Percentiles rank a stretch among this genome's conserved stretches.
Conservation (phyloP, 2,329 filamentous ascomycete genomes). For the Fusarium sambucinum region DNA sequence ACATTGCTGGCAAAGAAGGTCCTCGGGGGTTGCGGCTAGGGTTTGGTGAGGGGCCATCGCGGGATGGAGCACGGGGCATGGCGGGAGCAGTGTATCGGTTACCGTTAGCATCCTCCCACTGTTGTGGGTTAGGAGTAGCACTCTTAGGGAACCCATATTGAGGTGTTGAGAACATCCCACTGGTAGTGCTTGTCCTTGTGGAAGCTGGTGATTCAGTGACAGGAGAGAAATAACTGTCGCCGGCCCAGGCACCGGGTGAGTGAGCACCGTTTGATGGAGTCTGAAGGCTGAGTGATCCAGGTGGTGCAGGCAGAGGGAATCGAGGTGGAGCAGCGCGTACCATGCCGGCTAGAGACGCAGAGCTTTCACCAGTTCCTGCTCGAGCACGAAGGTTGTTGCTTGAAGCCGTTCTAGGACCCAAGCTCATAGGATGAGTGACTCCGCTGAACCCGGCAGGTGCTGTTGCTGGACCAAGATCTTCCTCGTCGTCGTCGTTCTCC, state of each 20-base stretch:
- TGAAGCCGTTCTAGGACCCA: slow-evolving; percentile 64
- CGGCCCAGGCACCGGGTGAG: slow-evolving; percentile 72
- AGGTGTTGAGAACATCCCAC: slow-evolving; percentile 73
- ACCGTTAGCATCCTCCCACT: slow-evolving; percentile 79
- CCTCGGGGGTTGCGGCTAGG: slow-evolving; percentile 76
- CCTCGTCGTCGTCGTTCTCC: slow-evolving; percentile 70
- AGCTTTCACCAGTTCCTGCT: slow-evolving; percentile 80
- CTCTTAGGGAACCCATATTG: slow-evolving; percentile 77
- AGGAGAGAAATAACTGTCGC: slow-evolving; percentile 96
- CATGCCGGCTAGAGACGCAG: slow-evolving; percentile 68
- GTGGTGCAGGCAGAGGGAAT: slow-evolving; percentile 74
- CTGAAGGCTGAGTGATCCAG: slow-evolving; percentile 75
- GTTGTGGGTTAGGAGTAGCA: slow-evolving; percentile 71
- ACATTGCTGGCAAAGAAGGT: slow-evolving; percentile 83
- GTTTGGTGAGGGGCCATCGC: slow-evolving; percentile 77
- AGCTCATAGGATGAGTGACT: slow-evolving; percentile 40
- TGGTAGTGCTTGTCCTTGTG: slow-evolving; percentile 79
- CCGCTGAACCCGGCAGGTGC: slow-evolving; percentile 54
- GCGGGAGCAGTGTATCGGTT: slow-evolving; percentile 91
- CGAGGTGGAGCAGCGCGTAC: slow-evolving; percentile 74
- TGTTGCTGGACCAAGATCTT: slow-evolving; percentile 59
- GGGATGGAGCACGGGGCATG: slow-evolving; percentile 82
- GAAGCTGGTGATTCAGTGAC: slow-evolving; percentile 82
- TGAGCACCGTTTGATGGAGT: slow-evolving; percentile 61
- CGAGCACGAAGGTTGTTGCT: slow-evolving; percentile 80